Evolutionary conservation across 2,329 filamentous ascomycete genomes (phyloP).

Genomic region (Pseudogymnoascus sp.): DNA sequence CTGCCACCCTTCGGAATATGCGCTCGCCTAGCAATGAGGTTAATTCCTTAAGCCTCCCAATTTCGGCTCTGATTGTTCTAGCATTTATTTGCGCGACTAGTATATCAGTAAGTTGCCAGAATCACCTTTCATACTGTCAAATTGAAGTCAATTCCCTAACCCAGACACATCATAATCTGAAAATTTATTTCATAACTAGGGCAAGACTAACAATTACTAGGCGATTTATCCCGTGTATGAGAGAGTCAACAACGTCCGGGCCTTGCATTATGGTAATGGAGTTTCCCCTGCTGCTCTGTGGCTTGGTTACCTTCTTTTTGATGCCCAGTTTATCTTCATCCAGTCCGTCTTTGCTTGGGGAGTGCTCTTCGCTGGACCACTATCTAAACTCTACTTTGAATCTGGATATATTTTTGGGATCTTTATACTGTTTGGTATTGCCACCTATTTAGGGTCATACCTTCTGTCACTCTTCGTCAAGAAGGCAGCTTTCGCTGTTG

Average conservation of each 20-base stretch:
- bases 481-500: slow-evolving; percentile 22
- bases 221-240: slow-evolving; percentile 22
- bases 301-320: slow-evolving; percentile 22
- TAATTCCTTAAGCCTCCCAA: slow-evolving; percentile 12
- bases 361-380: slow-evolving; percentile 15
- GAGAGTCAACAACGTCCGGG: slow-evolving; percentile 20
- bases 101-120: slow-evolving; percentile 15
- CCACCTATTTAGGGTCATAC: slow-evolving; percentile 22
- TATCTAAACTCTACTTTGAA: slow-evolving; percentile 17
- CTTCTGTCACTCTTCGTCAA: slow-evolving; percentile 20
- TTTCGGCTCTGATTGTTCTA: slow-evolving; percentile 17
- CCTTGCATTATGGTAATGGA: slow-evolving; percentile 23
- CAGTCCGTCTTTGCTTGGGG: slow-evolving; percentile 19
- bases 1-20: slow-evolving; percentile 14
- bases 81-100: slow-evolving; percentile 18
- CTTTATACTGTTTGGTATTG: slow-evolving; percentile 23
- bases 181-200: background rate
- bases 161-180: background rate
- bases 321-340: slow-evolving; percentile 22
- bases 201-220: background rate
- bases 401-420: slow-evolving; percentile 17
- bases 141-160: background rate
- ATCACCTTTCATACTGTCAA: background rate
- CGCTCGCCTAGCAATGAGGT: slow-evolving; percentile 13
- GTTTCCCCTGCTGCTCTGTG: slow-evolving; percentile 23